Percentiles rank a stretch among this genome's conserved stretches.
Conservation (phyloP, 2,329 filamentous ascomycete genomes). For the Lachnellula occidentalis region DNA sequence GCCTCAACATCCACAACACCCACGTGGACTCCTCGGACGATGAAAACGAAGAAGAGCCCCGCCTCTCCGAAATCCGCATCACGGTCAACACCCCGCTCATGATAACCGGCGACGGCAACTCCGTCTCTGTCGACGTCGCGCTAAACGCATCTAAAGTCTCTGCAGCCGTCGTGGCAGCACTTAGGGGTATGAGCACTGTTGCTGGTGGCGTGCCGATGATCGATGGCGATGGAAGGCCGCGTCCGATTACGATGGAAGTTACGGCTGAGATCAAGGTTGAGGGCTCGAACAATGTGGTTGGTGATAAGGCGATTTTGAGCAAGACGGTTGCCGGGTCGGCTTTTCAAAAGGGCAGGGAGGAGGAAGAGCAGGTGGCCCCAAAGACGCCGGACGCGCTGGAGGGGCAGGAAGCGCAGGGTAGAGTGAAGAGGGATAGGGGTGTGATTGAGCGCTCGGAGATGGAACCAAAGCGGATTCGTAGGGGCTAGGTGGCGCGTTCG, state of each 20-base stretch:
- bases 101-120: slow-evolving; percentile 44
- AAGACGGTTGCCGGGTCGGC: neutral
- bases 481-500: neutral
- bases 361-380: neutral
- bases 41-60: slow-evolving; percentile 13
- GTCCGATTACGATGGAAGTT: slow-evolving; percentile 40
- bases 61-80: slow-evolving; percentile 39
- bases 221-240: slow-evolving; percentile 38
- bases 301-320: slow-evolving; percentile 22
- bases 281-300: slow-evolving; percentile 42
- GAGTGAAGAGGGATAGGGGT: slow-evolving; percentile 7
- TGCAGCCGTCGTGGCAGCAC: slow-evolving; percentile 39
- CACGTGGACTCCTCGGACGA: slow-evolving; percentile 16
- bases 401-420: neutral
- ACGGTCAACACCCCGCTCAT: slow-evolving; percentile 44
- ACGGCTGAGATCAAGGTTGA: slow-evolving; percentile 42
- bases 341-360: neutral
- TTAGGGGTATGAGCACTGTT: slow-evolving; percentile 39
- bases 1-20: slow-evolving; percentile 2
- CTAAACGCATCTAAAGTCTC: slow-evolving; percentile 39
- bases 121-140: slow-evolving; percentile 37
- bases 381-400: slow-evolving; percentile 1
- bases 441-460: slow-evolving; percentile 7
- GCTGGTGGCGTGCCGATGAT: slow-evolving; percentile 41
- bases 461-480: slow-evolving; percentile 11